phyloP scores from a whole-genome alignment of 2,329 filamentous ascomycete genomes.

The Xylaria sp. region DNA sequence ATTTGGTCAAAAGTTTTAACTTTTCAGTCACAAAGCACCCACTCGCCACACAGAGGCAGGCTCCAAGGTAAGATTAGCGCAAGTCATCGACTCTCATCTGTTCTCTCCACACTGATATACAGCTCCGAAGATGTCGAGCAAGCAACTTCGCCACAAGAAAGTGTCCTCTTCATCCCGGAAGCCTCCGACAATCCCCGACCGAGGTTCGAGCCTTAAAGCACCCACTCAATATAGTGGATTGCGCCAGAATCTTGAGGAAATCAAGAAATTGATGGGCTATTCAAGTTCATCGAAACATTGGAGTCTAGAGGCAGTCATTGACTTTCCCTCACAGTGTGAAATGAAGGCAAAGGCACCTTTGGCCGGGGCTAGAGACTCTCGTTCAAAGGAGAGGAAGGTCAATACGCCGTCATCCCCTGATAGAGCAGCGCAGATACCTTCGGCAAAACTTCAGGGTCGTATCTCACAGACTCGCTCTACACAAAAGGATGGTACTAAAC shows the following conservation, averaged over 20 bases:
- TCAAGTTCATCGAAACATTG: background rate
- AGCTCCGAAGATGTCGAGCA: background rate
- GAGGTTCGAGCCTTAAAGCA: background rate
- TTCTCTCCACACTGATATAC: background rate
- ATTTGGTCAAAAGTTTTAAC: background rate
- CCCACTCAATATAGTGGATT: too few relatives aligned
- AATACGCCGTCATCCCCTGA: background rate
- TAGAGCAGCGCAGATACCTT: background rate
- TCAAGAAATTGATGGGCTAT: background rate
- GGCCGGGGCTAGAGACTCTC: background rate
- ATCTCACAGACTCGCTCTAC: too few relatives aligned
- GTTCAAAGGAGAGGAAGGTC: background rate
- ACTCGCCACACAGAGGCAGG: too few relatives aligned
- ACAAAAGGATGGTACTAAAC: too few relatives aligned
- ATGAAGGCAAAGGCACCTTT: background rate
- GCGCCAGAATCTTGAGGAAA: background rate
- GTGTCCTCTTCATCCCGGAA: background rate
- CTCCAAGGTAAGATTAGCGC: background rate
- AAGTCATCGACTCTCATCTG: background rate
- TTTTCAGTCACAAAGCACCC: background rate
- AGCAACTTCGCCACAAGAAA: too few relatives aligned
- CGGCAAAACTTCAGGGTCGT: too few relatives aligned
- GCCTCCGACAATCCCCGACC: background rate
- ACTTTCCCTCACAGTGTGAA: background rate
- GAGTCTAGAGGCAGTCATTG: background rate